Evolutionary conservation across 1,139 yeast genomes (phyloP).

Genomic region (Geotrichum reessii): DNA sequence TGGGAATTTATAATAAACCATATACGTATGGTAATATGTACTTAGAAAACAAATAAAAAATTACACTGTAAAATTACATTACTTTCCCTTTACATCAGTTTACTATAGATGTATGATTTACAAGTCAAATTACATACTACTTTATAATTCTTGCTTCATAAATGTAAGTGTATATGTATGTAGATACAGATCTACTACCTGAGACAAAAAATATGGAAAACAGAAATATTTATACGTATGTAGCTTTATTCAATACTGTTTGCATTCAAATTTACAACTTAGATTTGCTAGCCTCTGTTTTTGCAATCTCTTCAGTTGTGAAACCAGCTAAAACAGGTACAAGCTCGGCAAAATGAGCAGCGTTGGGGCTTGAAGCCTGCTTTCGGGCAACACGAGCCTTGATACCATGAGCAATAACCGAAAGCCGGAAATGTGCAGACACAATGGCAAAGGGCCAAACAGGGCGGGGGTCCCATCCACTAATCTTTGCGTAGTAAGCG

Average conservation of each 20-base stretch:
- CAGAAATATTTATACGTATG: neutral
- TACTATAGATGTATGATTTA: too few relatives aligned
- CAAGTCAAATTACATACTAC: too few relatives aligned
- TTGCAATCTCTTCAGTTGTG: constrained; percentile 30
- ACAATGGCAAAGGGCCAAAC: constrained; percentile 55
- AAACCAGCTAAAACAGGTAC: constrained; percentile 44
- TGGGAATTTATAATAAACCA: neutral
- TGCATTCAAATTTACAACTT: constrained; percentile 6
- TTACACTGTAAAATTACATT: neutral
- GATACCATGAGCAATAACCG: constrained; percentile 63
- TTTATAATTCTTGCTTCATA: too few relatives aligned
- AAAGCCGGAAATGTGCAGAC: constrained; percentile 53
- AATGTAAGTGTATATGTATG: too few relatives aligned
- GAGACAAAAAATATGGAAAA: neutral
- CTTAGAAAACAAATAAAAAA: neutral
- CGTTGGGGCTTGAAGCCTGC: constrained; percentile 55
- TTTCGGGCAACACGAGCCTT: constrained; percentile 57
- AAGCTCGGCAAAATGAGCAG: constrained; percentile 42
- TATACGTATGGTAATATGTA: too few relatives aligned
- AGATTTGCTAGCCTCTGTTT: constrained; percentile 8
- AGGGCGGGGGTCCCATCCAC: constrained; percentile 34
- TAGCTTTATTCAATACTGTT: neutral
- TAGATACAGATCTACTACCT: neutral
- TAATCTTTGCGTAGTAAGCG: constrained; percentile 23
- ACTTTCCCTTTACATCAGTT: too few relatives aligned